Percentiles rank a stretch among this genome's conserved stretches.
These are phyloP conservation scores for Irpex lacteus DNA, from an alignment of 1,284 basidiomycete species.

Conservation along the genomic window DNA sequence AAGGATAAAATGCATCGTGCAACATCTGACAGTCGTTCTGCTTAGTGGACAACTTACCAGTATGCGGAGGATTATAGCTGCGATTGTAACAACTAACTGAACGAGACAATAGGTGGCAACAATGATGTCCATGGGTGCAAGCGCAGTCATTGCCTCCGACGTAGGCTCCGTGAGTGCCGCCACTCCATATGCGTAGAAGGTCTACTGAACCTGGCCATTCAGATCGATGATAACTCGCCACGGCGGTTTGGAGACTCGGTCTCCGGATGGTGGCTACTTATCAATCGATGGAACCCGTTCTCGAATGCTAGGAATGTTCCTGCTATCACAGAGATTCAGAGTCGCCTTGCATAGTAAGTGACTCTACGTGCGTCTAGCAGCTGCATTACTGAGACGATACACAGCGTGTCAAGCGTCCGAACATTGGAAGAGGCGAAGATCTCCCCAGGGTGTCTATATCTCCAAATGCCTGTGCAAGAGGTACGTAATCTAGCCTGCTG, in stretches of 20 bases:
- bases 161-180: constrained; percentile 76
- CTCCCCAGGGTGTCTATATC: constrained; percentile 86
- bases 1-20: not conserved
- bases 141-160: constrained; percentile 92
- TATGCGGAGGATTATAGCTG: constrained; percentile 30
- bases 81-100: constrained; percentile 8
- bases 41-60: constrained; percentile 88
- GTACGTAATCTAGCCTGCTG: constrained; percentile 34
- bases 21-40: not conserved
- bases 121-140: constrained; percentile 92
- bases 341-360: constrained; percentile 89
- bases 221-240: constrained; percentile 94
- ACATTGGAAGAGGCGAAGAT: constrained; percentile 94
- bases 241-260: constrained; percentile 94
- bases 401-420: constrained; percentile 91
- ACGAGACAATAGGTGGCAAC: constrained; percentile 63
- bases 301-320: constrained; percentile 80
- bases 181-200: not conserved
- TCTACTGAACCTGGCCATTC: constrained; percentile 1
- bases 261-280: constrained; percentile 94
- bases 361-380: not conserved
- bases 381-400: constrained; percentile 1
- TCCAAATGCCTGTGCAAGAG: constrained; percentile 93
- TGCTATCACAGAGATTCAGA: constrained; percentile 95
- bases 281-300: constrained; percentile 94